Evolutionary conservation across 768 basidiomycete species (phyloP), one percentile per base, ranked within the genome.

Genomic region (Macrolepiota fuliginosa): DNA sequence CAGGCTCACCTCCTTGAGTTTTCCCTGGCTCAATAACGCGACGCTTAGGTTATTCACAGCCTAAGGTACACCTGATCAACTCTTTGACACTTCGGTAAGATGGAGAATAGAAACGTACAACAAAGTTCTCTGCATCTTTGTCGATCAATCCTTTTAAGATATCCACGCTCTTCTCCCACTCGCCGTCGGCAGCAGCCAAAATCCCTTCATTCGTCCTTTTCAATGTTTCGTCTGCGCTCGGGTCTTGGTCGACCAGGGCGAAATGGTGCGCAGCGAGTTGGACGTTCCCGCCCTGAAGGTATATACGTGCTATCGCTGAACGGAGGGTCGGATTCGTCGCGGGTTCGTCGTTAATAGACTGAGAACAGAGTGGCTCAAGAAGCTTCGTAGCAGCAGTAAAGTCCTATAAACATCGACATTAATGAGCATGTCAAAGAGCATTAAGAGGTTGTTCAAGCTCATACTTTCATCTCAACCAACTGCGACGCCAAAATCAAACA

Each of bases 401-500:
- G 67, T 94, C 91, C 90, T 91, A 61, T 22, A 17, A 12, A 49
- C 4, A 49, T 19, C 42, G 6, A 9, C 42, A 45, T 19, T 9
- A 45, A 45, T 45, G 5, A 19, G 19, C 19, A 22, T 45, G 17
- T 19, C 39, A 40, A 40, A 12, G 13, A 15, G 4, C 39, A 4
- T n/a, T 7, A 45, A 19, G 19, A 45, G 17, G n/a, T 1, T 19
- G 42, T 45, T 17, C 7, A 45, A 7, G 24, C 25, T 7, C 75
- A 22, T 50, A 89, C 91, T 79, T 91, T 91, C 87, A 92, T 91
- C 73, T 94, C 92, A 56, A 91, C 77, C 68, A 94, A 73, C 73
- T 94, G 91, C 37, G 89, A 89, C 1, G 91, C 91, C 51, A 92
- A 81, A 63, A 93, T 92, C 58, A 94, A 71, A 57, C 81, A 85